A percentile compares a stretch with the other conserved stretches of the same genome.
phyloP scores from a whole-genome alignment of 495 filamentous ascomycete species.

The Astrothelium subdiscretum region DNA sequence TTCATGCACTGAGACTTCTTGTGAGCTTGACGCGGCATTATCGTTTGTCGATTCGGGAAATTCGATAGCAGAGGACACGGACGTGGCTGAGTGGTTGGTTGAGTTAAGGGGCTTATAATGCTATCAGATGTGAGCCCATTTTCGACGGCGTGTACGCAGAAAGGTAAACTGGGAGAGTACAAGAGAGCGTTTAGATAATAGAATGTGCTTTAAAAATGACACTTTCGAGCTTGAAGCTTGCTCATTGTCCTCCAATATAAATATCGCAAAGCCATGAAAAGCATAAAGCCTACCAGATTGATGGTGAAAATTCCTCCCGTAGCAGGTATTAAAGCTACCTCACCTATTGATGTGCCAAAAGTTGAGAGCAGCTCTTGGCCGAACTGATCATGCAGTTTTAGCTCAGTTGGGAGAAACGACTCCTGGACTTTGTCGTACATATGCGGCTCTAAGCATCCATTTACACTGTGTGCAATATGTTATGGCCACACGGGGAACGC shows the following conservation, averaged over 20 bases:
- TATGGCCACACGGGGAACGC: slow-evolving; percentile 29
- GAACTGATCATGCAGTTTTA: slow-evolving; percentile 42
- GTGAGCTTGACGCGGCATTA: background rate
- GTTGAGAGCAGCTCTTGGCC: slow-evolving; percentile 97
- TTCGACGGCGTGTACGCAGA: too few relatives aligned
- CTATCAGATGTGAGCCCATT: background rate
- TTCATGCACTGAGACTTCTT: slow-evolving; percentile 25
- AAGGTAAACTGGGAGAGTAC: too few relatives aligned
- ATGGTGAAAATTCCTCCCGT: slow-evolving; percentile 77
- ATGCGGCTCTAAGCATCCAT: slow-evolving; percentile 79
- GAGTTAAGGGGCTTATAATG: background rate
- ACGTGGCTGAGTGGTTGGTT: background rate
- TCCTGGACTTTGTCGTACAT: slow-evolving; percentile 17
- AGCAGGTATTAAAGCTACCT: slow-evolving; percentile 77
- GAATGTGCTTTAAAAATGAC: too few relatives aligned
- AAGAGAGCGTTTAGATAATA: too few relatives aligned
- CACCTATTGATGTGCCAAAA: slow-evolving; percentile 73
- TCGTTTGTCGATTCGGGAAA: background rate
- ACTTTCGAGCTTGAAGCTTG: too few relatives aligned
- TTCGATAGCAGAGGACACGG: background rate
- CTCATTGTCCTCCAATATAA: too few relatives aligned
- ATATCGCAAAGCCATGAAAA: too few relatives aligned
- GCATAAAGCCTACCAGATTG: too few relatives aligned
- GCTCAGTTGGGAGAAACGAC: background rate
- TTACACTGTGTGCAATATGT: slow-evolving; percentile 35